Conservation (phyloP, 352 stramenopile genomes). For the Aphanomyces invadans region DNA sequence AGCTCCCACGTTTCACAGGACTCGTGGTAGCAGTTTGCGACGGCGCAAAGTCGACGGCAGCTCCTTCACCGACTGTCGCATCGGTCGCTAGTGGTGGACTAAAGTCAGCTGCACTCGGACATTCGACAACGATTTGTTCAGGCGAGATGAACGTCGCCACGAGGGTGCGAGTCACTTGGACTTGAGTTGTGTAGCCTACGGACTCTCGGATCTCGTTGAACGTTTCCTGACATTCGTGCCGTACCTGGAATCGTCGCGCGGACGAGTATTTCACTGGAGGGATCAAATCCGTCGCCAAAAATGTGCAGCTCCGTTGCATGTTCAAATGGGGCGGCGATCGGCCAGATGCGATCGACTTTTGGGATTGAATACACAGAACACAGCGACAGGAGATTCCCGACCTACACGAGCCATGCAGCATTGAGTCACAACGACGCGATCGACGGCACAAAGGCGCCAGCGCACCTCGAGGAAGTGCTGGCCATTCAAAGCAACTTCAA, state of each 20-base stretch:
- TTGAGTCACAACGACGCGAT: neutral
- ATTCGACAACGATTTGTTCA: slow-evolving; percentile 12
- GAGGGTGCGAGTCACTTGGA: neutral
- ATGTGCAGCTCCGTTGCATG: slow-evolving; percentile 14
- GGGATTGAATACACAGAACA: slow-evolving; percentile 7
- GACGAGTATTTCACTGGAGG: neutral
- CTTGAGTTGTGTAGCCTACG: neutral
- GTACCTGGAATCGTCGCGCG: slow-evolving; percentile 15
- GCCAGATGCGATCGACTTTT: slow-evolving; percentile 20
- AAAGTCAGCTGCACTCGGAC: neutral
- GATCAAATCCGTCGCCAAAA: slow-evolving; percentile 14
- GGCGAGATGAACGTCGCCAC: slow-evolving; percentile 14
- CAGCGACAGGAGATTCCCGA: neutral
- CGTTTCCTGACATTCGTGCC: neutral
- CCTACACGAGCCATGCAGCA: neutral
- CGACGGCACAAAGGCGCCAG: neutral
- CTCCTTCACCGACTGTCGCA: too few species aligned
- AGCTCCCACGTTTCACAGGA: neutral
- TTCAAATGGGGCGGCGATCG: slow-evolving; percentile 11
- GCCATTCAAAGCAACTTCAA: slow-evolving; percentile 20
- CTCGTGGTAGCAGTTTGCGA: neutral
- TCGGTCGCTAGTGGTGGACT: too few species aligned
- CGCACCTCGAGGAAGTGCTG: slow-evolving; percentile 19
- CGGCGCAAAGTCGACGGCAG: too few species aligned
- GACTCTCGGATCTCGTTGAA: too few species aligned